A percentile compares a stretch with the other conserved stretches of the same genome.
phyloP scores from a whole-genome alignment of 139 green algal genomes.

The Nannochloris sp. region DNA sequence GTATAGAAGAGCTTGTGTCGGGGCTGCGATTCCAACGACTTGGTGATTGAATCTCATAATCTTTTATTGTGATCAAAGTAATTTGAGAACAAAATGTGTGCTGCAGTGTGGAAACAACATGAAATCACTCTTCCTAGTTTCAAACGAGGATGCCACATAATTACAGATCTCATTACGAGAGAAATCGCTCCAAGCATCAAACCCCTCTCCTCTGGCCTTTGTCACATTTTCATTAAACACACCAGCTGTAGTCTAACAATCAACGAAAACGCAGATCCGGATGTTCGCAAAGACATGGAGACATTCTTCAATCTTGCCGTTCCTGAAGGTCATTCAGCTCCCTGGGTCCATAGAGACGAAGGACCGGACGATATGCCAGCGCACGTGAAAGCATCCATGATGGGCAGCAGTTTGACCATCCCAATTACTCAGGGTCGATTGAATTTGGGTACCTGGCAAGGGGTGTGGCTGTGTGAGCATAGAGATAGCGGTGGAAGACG shows the following conservation, averaged over 20 bases:
- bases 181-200: not conserved
- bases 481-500: not conserved
- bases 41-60: too few relatives aligned
- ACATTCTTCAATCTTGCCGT: conserved; percentile 53
- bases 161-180: conserved; percentile 17
- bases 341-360: conserved; percentile 57
- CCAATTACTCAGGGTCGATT: conserved; percentile 50
- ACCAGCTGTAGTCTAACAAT: not conserved
- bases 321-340: conserved; percentile 45
- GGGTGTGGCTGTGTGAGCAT: not conserved
- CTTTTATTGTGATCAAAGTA: too few relatives aligned
- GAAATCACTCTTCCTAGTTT: conserved; percentile 26
- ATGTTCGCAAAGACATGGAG: conserved; percentile 60
- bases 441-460: conserved; percentile 63
- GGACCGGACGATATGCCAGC: conserved; percentile 57
- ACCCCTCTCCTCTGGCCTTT: not conserved
- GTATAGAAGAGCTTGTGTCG: too few relatives aligned
- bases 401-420: conserved; percentile 49
- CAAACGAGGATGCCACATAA: conserved; percentile 56
- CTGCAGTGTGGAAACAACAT: conserved; percentile 9
- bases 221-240: not conserved
- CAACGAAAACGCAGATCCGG: conserved; percentile 50
- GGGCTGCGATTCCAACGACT: too few relatives aligned
- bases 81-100: too few relatives aligned
- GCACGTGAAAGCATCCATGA: conserved; percentile 46